A percentile compares a stretch with the other conserved stretches of the same genome.
Evolutionary conservation across 2,329 filamentous ascomycete species (phyloP).

Genomic region (Fonsecaea pugnacius): DNA sequence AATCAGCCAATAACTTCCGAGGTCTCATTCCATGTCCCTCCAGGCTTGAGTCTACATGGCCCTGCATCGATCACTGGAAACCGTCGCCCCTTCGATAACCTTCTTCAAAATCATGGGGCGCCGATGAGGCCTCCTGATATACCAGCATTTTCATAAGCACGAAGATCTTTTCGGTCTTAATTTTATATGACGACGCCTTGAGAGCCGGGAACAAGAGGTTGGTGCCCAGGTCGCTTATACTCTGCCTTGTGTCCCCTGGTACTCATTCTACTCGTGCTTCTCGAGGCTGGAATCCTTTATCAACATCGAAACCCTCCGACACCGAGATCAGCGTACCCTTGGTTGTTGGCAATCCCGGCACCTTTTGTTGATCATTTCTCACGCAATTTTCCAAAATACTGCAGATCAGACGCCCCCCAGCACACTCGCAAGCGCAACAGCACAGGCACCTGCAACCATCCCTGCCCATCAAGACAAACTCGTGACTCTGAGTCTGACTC

Average conservation of each 20-base stretch:
- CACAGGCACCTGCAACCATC: background rate
- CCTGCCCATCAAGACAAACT: slow-evolving; percentile 1
- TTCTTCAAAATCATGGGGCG: slow-evolving; percentile 6
- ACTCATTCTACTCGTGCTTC: slow-evolving; percentile 9
- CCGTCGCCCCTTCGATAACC: slow-evolving; percentile 2
- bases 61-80: slow-evolving; percentile 12
- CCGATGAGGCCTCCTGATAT: slow-evolving; percentile 4
- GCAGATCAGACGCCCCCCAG: slow-evolving; percentile 13
- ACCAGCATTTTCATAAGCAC: slow-evolving; percentile 13
- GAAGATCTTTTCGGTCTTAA: slow-evolving; percentile 12
- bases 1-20: slow-evolving; percentile 1
- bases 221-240: background rate
- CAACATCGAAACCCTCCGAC: slow-evolving; percentile 1
- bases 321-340: slow-evolving; percentile 16
- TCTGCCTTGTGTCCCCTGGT: slow-evolving; percentile 4
- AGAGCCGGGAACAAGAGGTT: slow-evolving; percentile 2
- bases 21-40: slow-evolving; percentile 14
- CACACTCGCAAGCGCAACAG: background rate
- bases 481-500: slow-evolving; percentile 14
- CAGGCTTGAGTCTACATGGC: slow-evolving; percentile 11
- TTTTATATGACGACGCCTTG: slow-evolving; percentile 8
- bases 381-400: slow-evolving; percentile 8
- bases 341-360: background rate
- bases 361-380: slow-evolving; percentile 11
- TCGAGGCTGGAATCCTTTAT: slow-evolving; percentile 3